These are phyloP conservation scores for Alternaria sp. DNA, from an alignment of 2,329 filamentous ascomycete genomes.

Conservation along the genomic window DNA sequence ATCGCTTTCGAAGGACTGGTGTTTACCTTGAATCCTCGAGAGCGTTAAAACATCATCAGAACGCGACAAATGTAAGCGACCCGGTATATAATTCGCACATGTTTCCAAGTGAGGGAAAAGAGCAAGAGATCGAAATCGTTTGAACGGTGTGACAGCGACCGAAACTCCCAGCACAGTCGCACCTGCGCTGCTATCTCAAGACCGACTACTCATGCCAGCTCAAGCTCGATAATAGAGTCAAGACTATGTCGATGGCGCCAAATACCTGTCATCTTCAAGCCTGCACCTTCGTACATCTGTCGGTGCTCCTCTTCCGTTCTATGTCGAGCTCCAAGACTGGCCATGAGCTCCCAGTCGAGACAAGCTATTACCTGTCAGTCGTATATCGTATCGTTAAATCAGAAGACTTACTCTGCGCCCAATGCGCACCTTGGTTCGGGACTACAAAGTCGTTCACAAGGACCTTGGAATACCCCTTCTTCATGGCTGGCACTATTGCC, in stretches of 20 bases:
- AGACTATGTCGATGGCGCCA: slow-evolving; percentile 32
- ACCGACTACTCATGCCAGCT: too few species aligned
- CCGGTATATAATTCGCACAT: too few species aligned
- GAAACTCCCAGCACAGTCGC: too few species aligned
- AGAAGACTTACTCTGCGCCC: slow-evolving; percentile 31
- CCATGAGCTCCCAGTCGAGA: slow-evolving; percentile 40
- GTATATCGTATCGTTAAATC: rapidly evolving
- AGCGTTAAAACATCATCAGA: too few species aligned
- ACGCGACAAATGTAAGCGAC: too few species aligned
- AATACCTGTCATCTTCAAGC: slow-evolving; percentile 26
- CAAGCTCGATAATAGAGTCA: slow-evolving; percentile 35
- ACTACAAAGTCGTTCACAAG: slow-evolving; percentile 40
- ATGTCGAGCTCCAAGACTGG: slow-evolving; percentile 31
- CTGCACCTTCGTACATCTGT: slow-evolving; percentile 29
- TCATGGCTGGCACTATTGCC: slow-evolving; percentile 38
- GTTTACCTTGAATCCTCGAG: too few species aligned
- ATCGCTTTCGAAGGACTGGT: too few species aligned
- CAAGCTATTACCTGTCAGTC: slow-evolving; percentile 18
- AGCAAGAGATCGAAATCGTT: too few species aligned
- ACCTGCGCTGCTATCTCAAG: too few species aligned
- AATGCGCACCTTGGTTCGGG: slow-evolving; percentile 33
- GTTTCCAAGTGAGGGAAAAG: too few species aligned
- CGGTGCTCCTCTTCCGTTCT: slow-evolving; percentile 32
- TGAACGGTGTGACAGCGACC: too few species aligned
- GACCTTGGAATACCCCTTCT: slow-evolving; percentile 38